Evolutionary conservation across 495 filamentous ascomycete species (phyloP), one percentile per base, ranked within the genome.

Genomic region (Penicillium pulvis): DNA sequence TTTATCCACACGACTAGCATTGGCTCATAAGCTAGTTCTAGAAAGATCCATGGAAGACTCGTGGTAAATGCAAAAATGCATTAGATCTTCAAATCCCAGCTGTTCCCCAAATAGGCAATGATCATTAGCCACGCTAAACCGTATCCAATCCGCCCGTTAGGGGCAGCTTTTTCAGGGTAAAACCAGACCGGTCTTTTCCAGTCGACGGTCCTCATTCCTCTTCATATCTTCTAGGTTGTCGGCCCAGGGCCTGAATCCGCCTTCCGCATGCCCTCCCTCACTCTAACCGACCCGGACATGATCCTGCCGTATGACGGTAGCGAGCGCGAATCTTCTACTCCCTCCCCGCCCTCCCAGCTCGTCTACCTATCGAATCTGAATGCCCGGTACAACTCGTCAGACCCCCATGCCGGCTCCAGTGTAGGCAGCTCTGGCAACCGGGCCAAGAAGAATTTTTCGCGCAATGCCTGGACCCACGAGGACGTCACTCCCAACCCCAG

Each of bases 231-330:
- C 24, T 2, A 48, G 12, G 8, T 47, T 28, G 50, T 26, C 48
- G 57, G 60, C 56, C 56, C 51, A 31, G 61, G 63, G 56, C 56
- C 47, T 17, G 2, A 51, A 35, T 36, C 57, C 46, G 41, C 49
- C 39, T 12, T 60, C 31, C 55, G 49, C 53, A 73, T 79, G 51
- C 82, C 86, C 28, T 95, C 90, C 49, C 92, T 92, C 45, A 94
- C 92, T 8, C 76, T 97, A 57, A 92, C 91, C n/a, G 92, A 95
- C 72, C 91, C 91, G 36, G 91, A 94, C 71, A 92, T 97, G 91
- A 95, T 97, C 59, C 79, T 97, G 41, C 92, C 92, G 39, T 79
- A 81, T 51, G 74, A 76, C 43, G 66, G 68, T 35, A 82, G 83
- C 66, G 82, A 86, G 64, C 73, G 77, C 71, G 82, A 86, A 67